Conservation (phyloP, 1,284 basidiomycete genomes). For the Malassezia psittaci region DNA sequence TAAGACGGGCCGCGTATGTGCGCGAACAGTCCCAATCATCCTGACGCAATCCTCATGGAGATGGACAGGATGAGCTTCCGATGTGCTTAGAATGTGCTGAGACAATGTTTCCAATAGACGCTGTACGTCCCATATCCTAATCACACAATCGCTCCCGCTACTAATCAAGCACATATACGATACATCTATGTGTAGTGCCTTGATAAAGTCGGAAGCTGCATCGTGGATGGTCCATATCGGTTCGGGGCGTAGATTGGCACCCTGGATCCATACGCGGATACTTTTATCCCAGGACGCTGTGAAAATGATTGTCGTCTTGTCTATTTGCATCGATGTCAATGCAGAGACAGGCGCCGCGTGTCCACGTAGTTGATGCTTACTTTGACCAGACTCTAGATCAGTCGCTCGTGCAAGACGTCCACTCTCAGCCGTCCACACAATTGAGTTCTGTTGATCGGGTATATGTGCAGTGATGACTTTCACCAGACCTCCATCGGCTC, state of each 20-base stretch:
- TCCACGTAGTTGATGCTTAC: conserved; percentile 7
- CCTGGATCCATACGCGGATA: conserved; percentile 14
- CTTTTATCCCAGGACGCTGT: conserved; percentile 18
- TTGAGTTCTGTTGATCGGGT: not conserved
- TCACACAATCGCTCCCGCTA: conserved; percentile 17
- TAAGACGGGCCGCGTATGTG: conserved; percentile 12
- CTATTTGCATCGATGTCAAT: conserved; percentile 4
- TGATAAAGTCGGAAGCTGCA: conserved; percentile 22
- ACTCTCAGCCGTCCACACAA: conserved; percentile 16
- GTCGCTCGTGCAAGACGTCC: conserved; percentile 13
- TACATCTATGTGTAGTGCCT: conserved; percentile 15
- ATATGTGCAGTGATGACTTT: conserved; percentile 12
- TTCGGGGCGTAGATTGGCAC: not conserved
- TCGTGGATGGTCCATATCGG: conserved; percentile 1
- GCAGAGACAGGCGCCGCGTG: conserved; percentile 19
- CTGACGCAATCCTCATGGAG: not conserved
- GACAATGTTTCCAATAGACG: not conserved
- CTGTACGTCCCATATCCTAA: conserved; percentile 18
- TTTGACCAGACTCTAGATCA: conserved; percentile 13
- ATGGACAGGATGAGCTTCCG: not conserved
- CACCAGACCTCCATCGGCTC: conserved; percentile 12
- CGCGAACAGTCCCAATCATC: not conserved
- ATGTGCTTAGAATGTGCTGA: not conserved
- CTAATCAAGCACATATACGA: conserved; percentile 10
- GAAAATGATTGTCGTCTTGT: conserved; percentile 4